Base-by-base conservation (phyloP, 1,139 yeast species). In the Pichia inconspicua region DNA sequence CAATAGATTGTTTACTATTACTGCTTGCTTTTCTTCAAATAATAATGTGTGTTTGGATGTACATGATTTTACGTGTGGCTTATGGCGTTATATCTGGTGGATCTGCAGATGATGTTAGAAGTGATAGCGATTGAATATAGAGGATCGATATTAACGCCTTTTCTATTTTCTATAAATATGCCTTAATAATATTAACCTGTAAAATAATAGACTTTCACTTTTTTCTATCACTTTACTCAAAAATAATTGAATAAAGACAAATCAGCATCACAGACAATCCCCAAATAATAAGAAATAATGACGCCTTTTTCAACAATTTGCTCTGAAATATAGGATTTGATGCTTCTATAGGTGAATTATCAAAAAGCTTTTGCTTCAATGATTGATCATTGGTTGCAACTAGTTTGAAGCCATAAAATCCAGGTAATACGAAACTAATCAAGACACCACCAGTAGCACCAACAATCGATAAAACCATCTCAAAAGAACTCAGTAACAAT, bases 101-200 rank as follows among this genome's bases (percentile, higher is more conserved):
- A 22, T 79, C 81, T 35, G 86, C 85, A 1, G 94, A 88, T 45
- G 96, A 89, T 63, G 85, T 84, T 51, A 83, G 95, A 56, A 80
- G 95, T 63, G 90, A 87, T 60, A 86, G 78, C 55, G 92, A 84
- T 43, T 84, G 78, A 37, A 10, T 15, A 15, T 34, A 14, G 37
- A 4, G 15, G 19, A 34, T 34, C 22, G 22, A 17, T 25, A 7
- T 34, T 25, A 5, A 34, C 2, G 14, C 22, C 15, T 34, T 15
- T 17, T 15, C 9, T 15, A 15, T 14, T 34, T 34, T 15, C 10
- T 15, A 8, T 15, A 34, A 36, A 17, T 22, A 39, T 28, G 27
- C 27, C 27, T 41, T n/a, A 34, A 34, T 15, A 34, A n/a, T n/a
- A n/a, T n/a, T n/a, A 34, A 15, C 17, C 7, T 34, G 37, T 34